Base-by-base conservation (phyloP, 768 basidiomycete species). In the Russula griseocarnosa region DNA sequence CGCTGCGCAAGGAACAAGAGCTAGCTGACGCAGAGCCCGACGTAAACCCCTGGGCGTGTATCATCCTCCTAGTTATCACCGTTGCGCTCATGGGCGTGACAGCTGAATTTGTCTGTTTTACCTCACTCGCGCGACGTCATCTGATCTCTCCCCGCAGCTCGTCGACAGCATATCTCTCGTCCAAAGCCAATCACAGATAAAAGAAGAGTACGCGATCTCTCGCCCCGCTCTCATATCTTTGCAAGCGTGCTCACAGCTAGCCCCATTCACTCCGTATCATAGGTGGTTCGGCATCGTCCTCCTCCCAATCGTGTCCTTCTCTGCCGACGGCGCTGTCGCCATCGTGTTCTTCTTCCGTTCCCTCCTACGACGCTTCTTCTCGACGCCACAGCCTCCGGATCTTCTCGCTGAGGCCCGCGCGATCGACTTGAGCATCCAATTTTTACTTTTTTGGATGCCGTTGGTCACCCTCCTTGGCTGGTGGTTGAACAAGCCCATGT, bases 361-460 rank as follows among this genome's bases (percentile, higher is more conserved):
- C 46, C 55, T 76, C 42, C 70, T 80, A 57, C 75, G 75, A 42
- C 75, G 79, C 58, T 72, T 80, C 66, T 75, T 82, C 69, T 70
- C 71, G 44, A 72, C 76, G 5, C 75, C 76, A 0, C 75, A 71
- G 44, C 68, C 82, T 18, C 86, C 86, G 1, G 76, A 77, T 6
- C 78, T 80, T n/a, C 75, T 88, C 24, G 88, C 88, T 0, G 83
- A 83, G 70, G 86, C 80, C 0, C 80, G 84, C 26, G 84, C 87
- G 6, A 91, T 91, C 62, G 89, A 91, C 71, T 78, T 90, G 52
- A 86, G 84, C 69, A 88, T 90, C 61, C 89, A 91, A 69, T 90
- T 91, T 72, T 79, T 80, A 20, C 76, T 90, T 13, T 88, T 89
- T 73, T 91, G 89, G 89, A 86, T 86, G 82, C 88, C 89, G 0